Evolutionary conservation across 495 filamentous ascomycete species (phyloP).

Genomic region (Chaetomium fimeti): DNA sequence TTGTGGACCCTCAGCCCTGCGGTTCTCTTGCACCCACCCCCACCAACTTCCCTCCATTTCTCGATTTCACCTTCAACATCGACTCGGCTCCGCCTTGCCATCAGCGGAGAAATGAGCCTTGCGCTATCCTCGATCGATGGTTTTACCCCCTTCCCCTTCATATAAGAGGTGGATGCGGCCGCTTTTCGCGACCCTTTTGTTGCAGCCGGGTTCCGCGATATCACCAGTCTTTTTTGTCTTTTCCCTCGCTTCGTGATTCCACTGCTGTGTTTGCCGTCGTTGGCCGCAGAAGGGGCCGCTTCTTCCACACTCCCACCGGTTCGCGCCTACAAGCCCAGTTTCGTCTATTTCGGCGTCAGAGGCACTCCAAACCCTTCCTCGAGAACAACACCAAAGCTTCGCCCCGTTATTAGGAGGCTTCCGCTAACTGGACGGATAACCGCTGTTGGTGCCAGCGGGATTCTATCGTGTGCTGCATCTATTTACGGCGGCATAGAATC

Average conservation of each 20-base stretch:
- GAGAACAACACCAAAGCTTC: neutral
- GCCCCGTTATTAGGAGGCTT: neutral
- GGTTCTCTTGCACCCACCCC: neutral
- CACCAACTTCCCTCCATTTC: neutral
- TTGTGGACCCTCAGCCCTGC: conserved; percentile 11
- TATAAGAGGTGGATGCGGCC: conserved; percentile 23
- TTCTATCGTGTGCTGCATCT: neutral
- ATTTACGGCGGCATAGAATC: neutral
- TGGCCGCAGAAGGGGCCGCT: neutral
- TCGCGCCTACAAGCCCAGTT: neutral
- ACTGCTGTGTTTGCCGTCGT: no score
- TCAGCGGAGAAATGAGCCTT: neutral
- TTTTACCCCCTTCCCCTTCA: no score
- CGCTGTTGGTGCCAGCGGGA: neutral
- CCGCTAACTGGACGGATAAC: neutral
- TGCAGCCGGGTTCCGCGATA: conserved; percentile 2
- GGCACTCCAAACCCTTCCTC: neutral
- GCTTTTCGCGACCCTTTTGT: conserved; percentile 23
- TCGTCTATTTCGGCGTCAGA: neutral
- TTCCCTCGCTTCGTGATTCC: neutral
- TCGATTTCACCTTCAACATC: conserved; percentile 2
- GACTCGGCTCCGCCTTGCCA: conserved; percentile 17
- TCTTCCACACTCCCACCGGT: neutral
- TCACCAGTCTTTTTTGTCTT: neutral
- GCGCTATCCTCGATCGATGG: neutral